Percentiles rank a stretch among this genome's conserved stretches.
These are phyloP conservation scores for Podila minutissima DNA, from an alignment of 192 early-diverging fungal genomes.

Conservation along the genomic window DNA sequence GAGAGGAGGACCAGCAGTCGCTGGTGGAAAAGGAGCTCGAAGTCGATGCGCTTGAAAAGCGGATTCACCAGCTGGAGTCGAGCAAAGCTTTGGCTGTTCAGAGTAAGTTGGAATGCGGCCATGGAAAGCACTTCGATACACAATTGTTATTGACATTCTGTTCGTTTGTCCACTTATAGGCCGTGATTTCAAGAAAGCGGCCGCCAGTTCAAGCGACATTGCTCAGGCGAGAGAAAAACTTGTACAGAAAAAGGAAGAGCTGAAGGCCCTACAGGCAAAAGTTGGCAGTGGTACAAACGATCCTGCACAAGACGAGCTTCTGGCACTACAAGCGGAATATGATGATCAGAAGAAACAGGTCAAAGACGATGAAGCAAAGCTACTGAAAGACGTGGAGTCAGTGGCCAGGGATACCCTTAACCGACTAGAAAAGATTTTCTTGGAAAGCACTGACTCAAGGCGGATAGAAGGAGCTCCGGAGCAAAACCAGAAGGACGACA, in stretches of 20 bases:
- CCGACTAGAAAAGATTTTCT: not conserved
- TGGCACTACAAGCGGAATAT: slow-evolving; percentile 13
- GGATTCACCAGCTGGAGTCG: slow-evolving; percentile 8
- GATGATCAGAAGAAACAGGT: not conserved
- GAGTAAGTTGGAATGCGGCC: slow-evolving; percentile 1
- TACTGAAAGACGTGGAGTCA: slow-evolving; percentile 25
- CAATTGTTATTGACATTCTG: not conserved
- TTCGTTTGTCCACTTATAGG: not conserved
- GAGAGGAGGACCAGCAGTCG: slow-evolving; percentile 8
- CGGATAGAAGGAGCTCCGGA: no score
- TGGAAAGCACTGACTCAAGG: not conserved
- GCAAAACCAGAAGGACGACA: no score
- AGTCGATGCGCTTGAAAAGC: slow-evolving; percentile 15
- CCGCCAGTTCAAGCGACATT: slow-evolving; percentile 24
- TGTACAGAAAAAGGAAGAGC: not conserved
- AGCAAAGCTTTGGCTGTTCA: slow-evolving; percentile 28
- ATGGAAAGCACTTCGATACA: not conserved
- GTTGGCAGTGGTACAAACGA: not conserved
- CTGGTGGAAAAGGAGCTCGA: slow-evolving; percentile 8
- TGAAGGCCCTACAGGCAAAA: not conserved
- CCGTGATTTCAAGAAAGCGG: slow-evolving; percentile 44
- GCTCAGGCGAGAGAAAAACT: slow-evolving; percentile 1
- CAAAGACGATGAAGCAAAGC: slow-evolving; percentile 9
- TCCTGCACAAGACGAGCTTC: slow-evolving; percentile 6
- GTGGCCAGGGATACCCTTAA: slow-evolving; percentile 7